Base-by-base conservation (phyloP, 495 filamentous ascomycete genomes). In the Hypoxylon cercidicola region DNA sequence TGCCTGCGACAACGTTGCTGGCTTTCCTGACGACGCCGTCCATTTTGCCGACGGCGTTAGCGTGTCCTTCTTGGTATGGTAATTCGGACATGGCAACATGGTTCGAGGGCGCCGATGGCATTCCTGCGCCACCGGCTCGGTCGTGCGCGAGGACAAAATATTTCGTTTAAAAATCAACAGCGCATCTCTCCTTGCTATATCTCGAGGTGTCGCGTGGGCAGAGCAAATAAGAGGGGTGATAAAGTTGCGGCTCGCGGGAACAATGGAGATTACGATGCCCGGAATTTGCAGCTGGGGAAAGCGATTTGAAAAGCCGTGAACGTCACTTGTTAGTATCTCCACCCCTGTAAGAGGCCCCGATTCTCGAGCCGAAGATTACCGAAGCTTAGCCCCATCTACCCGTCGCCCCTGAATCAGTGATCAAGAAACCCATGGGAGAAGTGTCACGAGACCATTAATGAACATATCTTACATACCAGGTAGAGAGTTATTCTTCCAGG, bases 31-130 rank as follows among this genome's bases (percentile, higher is more conserved):
- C 54, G 23, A 64, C 61, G 18, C 61, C 64, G 21, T 70, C 63
- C 64, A 69, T 62, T 47, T 56, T 72, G 59, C 59, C 58, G 55
- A 64, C 51, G 45, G 48, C 32, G 48, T 60, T 66, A 51, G 72
- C 70, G 60, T 72, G 56, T 64, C 70, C 71, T 69, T 65, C 55
- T 70, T 76, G 76, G 66, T 76, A 61, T 71, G 74, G 64, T 64
- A 77, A 71, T 64, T 72, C 73, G 72, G 77, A 75, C 72, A 79
- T 76, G 62, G 81, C 69, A 73, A 70, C 81, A 82, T 84, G 74
- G 66, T 77, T 76, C 58, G 77, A 64, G 69, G 79, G 72, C 55
- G 78, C 79, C 77, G 77, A 70, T 75, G 81, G 76, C 78, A 83
- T 84, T 73, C 76, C 79, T 75, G 32, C 52, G 64, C 71, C 71